Conservation (phyloP, 2,329 filamentous ascomycete genomes). For the Pseudocercospora crystallina region DNA sequence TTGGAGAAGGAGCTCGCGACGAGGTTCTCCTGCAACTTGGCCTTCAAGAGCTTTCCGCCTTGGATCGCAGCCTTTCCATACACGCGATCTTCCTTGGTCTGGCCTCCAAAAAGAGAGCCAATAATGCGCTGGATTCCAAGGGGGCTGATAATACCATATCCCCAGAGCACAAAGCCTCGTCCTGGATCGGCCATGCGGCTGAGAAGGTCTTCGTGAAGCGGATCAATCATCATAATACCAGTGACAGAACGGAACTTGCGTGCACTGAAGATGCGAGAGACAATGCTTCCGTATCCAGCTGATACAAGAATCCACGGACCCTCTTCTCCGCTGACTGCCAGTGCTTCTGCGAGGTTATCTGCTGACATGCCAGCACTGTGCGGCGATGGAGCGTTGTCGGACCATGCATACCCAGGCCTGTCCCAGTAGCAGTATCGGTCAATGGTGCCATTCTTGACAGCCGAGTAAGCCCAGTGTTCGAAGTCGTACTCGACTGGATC, state of each 20-base stretch:
- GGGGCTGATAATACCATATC: conserved; percentile 80
- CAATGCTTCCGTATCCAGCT: conserved; percentile 82
- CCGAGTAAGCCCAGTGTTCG: conserved; percentile 74
- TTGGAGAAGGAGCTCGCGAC: conserved; percentile 81
- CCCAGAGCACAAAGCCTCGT: conserved; percentile 82
- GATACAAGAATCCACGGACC: conserved; percentile 88
- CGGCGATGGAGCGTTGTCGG: conserved; percentile 89
- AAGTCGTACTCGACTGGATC: conserved; percentile 75
- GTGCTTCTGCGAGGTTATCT: conserved; percentile 81
- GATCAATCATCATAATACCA: conserved; percentile 82
- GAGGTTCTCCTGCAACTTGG: conserved; percentile 87
- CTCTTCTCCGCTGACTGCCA: conserved; percentile 74
- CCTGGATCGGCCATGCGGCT: conserved; percentile 63
- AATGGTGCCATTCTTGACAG: conserved; percentile 77
- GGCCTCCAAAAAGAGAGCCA: conserved; percentile 78
- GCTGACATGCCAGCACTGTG: conserved; percentile 91
- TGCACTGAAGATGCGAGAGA: conserved; percentile 86
- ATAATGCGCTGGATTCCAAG: conserved; percentile 78
- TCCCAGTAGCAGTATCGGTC: conserved; percentile 93
- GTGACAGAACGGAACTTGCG: conserved; percentile 72
- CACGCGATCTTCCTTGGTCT: conserved; percentile 77
- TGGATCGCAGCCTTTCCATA: conserved; percentile 79
- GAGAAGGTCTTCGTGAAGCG: conserved; percentile 84
- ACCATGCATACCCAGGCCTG: conserved; percentile 83
- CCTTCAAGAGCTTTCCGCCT: conserved; percentile 79